Evolutionary conservation across 192 early-diverging fungal genomes (phyloP).

Genomic region (Helicostylum pulchrum): DNA sequence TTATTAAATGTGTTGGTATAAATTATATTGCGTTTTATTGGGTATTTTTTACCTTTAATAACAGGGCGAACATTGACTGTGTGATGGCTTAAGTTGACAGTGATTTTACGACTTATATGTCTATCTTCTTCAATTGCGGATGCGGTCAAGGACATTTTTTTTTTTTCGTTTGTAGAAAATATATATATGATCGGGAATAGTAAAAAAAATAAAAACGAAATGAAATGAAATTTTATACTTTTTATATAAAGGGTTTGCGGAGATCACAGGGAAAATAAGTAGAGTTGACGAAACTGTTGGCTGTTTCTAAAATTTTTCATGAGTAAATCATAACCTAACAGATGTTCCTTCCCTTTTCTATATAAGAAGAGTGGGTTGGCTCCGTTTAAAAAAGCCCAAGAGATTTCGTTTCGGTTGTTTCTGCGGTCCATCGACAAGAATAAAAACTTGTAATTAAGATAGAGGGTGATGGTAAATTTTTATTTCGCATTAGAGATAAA

Average conservation of each 20-base stretch:
- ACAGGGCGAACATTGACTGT: constrained; percentile 30
- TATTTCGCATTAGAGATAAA: too few species aligned
- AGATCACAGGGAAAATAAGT: too few species aligned
- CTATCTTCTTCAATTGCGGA: neutral
- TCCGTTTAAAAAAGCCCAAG: too few species aligned
- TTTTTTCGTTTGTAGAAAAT: neutral
- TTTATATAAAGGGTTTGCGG: neutral
- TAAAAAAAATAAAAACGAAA: neutral
- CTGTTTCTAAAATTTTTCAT: too few species aligned
- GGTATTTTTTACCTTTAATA: constrained; percentile 21
- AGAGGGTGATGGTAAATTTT: too few species aligned
- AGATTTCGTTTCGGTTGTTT: too few species aligned
- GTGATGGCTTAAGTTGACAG: constrained; percentile 14
- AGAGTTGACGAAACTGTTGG: too few species aligned
- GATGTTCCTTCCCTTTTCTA: too few species aligned
- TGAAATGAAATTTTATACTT: neutral
- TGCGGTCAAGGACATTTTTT: constrained; percentile 14
- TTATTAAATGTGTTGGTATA: neutral
- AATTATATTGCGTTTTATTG: neutral
- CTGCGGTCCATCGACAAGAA: too few species aligned
- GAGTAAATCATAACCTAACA: too few species aligned
- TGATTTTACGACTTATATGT: constrained; percentile 28
- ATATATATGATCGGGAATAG: neutral
- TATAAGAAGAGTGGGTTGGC: too few species aligned
- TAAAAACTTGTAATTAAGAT: too few species aligned